These are phyloP conservation scores for Psilocybe sp. DNA, from an alignment of 768 basidiomycete genomes.

Conservation along the genomic window DNA sequence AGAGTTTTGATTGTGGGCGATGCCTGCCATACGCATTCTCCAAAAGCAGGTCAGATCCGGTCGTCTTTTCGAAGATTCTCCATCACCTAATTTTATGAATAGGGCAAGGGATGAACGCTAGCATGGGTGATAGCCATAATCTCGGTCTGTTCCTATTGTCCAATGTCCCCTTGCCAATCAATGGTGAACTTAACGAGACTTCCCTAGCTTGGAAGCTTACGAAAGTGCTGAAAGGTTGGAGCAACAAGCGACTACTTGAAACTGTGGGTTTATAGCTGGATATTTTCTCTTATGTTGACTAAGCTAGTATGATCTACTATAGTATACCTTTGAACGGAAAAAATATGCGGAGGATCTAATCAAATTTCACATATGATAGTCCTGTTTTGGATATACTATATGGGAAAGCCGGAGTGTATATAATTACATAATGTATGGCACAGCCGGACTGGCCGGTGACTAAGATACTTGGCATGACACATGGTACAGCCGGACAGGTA, in stretches of 20 bases:
- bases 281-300: not conserved
- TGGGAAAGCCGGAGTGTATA: no score
- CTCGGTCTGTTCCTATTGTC: constrained; percentile 36
- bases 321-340: constrained; percentile 71
- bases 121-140: constrained; percentile 75
- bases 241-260: constrained; percentile 42
- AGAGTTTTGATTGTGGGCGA: constrained; percentile 78
- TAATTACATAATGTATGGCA: no score
- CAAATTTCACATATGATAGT: no score
- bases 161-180: not conserved
- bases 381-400: no score
- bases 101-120: constrained; percentile 79
- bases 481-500: no score
- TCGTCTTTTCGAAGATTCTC: no score
- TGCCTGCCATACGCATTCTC: constrained; percentile 69
- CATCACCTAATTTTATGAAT: not conserved
- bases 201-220: constrained; percentile 57
- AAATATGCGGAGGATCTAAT: constrained; percentile 74
- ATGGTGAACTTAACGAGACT: not conserved
- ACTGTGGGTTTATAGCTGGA: constrained; percentile 34
- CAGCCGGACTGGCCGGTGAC: no score
- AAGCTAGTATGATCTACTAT: not conserved
- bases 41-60: constrained; percentile 52
- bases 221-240: constrained; percentile 56
- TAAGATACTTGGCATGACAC: no score